Evolutionary conservation across 495 filamentous ascomycete genomes (phyloP), one percentile per base, ranked within the genome.

Genomic region (Penicillium herquei): DNA sequence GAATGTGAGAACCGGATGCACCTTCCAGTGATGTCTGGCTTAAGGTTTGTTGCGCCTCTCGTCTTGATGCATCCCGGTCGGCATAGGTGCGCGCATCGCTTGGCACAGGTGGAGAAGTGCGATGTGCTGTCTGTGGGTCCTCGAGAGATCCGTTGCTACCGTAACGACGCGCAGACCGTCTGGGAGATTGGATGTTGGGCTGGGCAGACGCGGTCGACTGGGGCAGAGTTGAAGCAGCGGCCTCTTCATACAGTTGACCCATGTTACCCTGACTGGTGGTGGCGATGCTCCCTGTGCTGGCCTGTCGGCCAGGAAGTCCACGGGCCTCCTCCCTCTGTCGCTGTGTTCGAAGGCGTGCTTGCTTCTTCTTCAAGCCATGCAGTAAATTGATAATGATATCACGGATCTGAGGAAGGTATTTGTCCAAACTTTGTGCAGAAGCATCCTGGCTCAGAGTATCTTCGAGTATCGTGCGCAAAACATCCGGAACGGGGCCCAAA

Each of bases 301-400:
- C 84, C 37, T 88, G 85, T 53, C 90, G 78, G 39, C 73, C 77
- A 14, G 77, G 69, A n/a, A 70, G 48, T 7, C 54, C 64, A 11
- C 78, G 70, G 37, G 68, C 74, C 58, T 81, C 83, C 21, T 95
- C 91, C 59, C 84, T 82, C 39, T 84, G 79, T 57, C 89, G 87
- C 47, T 87, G 89, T 60, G 93, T 91, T 32, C 94, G 83, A 61
- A 98, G 69, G 57, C 88, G 89, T 54, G 92, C 90, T 62, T 98
- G 94, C 72, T 98, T 98, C 69, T 92, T 84, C 73, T 98, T 98
- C 35, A 98, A 71, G 3, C 94, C 94, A 69, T 98, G 92, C 9
- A 98, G 83, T 10, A 98, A 82, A 63, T 93, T 96, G 64, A 98
- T 97, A 65, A 98, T 98, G 56, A 98, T 98, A 69, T 98, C 94